phyloP scores from a whole-genome alignment of 106 monocot species.

The Allium cepa region DNA sequence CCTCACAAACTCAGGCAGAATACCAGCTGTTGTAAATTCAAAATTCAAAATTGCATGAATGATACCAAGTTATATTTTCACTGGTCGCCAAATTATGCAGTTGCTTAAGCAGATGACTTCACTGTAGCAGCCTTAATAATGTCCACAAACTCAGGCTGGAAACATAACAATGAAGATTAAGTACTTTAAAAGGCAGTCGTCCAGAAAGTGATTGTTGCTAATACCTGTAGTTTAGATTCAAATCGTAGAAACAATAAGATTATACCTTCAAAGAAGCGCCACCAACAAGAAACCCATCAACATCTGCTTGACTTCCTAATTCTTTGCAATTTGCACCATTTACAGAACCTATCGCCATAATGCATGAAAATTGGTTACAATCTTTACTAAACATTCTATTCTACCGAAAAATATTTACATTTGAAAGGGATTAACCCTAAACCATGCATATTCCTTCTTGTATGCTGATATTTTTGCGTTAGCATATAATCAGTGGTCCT shows the following conservation, averaged over 20 bases:
- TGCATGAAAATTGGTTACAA: not conserved
- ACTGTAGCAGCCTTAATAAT: slow-evolving; percentile 78
- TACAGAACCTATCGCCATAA: slow-evolving; percentile 50
- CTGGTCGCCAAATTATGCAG: not conserved
- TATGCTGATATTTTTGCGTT: too few relatives aligned
- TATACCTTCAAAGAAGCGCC: slow-evolving; percentile 77
- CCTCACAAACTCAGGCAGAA: not conserved
- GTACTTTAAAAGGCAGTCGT: not conserved
- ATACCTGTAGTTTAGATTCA: not conserved
- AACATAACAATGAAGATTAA: slow-evolving; percentile 1
- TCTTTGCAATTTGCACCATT: slow-evolving; percentile 64
- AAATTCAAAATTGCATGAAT: not conserved
- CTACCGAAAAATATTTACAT: not conserved
- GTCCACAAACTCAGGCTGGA: slow-evolving; percentile 69
- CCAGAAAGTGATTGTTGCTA: not conserved
- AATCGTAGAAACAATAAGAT: not conserved
- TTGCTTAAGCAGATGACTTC: slow-evolving; percentile 20
- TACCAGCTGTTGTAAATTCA: not conserved
- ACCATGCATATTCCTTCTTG: too few relatives aligned
- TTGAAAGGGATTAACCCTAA: not conserved
- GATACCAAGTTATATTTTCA: not conserved
- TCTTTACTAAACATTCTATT: not conserved
- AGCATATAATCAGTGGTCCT: too few relatives aligned
- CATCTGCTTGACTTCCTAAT: slow-evolving; percentile 52
- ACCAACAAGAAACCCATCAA: slow-evolving; percentile 83